Percentiles rank a stretch among this genome's conserved stretches.
Conservation (phyloP, 1,284 basidiomycete species). For the Malassezia obtusa region DNA sequence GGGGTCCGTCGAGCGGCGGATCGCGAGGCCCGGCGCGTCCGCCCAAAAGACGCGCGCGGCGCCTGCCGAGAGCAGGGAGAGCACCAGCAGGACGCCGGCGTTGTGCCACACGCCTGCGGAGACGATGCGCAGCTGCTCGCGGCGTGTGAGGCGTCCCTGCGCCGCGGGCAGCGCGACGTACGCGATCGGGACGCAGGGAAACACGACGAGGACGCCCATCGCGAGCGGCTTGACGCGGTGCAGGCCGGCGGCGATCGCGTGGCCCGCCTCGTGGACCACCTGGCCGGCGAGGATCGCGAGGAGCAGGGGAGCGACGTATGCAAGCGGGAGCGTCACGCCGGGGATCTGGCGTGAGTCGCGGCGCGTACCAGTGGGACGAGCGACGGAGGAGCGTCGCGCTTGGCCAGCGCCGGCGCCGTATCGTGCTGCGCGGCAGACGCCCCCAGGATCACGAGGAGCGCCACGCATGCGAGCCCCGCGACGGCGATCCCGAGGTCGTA, state of each 20-base stretch:
- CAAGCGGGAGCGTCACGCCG: conserved; percentile 8
- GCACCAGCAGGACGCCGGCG: neutral
- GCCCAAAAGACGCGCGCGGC: conserved; percentile 2
- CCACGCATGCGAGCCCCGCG: neutral
- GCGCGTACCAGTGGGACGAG: conserved; percentile 5
- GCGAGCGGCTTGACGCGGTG: conserved; percentile 6
- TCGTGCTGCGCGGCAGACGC: neutral
- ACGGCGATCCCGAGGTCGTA: neutral
- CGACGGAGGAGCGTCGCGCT: neutral
- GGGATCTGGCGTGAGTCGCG: conserved; percentile 10
- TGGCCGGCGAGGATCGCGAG: neutral
- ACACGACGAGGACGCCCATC: conserved; percentile 15
- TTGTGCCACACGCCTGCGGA: conserved; percentile 21
- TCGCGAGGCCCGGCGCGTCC: conserved; percentile 5
- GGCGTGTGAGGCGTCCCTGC: neutral
- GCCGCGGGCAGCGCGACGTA: conserved; percentile 13
- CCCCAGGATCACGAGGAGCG: neutral
- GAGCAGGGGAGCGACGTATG: conserved; percentile 3
- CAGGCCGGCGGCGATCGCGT: conserved; percentile 15
- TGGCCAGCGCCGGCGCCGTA: neutral
- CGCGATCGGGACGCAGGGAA: conserved; percentile 15
- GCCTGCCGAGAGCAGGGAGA: neutral
- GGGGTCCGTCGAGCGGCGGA: neutral
- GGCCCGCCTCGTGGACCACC: conserved; percentile 16
- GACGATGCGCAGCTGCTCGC: conserved; percentile 8